These are phyloP conservation scores for Clarireedia homoeocarpa DNA, from an alignment of 2,329 filamentous ascomycete genomes.

Conservation along the genomic window DNA sequence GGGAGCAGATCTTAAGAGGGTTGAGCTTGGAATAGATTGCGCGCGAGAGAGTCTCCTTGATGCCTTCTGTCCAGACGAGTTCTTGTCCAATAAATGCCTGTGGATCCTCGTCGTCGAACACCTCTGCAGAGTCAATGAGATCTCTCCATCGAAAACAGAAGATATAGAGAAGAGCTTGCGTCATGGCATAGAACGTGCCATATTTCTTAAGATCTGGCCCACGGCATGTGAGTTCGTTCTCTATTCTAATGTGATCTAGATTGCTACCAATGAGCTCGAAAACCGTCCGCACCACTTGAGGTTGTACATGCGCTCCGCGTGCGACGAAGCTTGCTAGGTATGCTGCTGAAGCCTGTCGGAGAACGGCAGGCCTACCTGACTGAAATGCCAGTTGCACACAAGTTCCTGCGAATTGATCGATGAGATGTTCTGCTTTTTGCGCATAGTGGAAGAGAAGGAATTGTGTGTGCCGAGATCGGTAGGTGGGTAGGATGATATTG, in stretches of 20 bases:
- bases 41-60: conserved; percentile 65
- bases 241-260: conserved; percentile 64
- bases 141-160: conserved; percentile 97
- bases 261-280: conserved; percentile 73
- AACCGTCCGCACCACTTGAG: conserved; percentile 70
- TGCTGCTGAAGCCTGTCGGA: conserved; percentile 78
- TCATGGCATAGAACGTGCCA: conserved; percentile 60
- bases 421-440: conserved; percentile 69
- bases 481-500: conserved; percentile 80
- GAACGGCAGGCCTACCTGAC: conserved; percentile 52
- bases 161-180: conserved; percentile 65
- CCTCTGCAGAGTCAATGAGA: conserved; percentile 54
- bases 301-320: conserved; percentile 73
- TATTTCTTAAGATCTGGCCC: conserved; percentile 72
- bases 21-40: conserved; percentile 88
- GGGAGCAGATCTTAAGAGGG: conserved; percentile 89
- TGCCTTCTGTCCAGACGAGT: conserved; percentile 66
- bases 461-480: conserved; percentile 87
- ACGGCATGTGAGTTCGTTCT: conserved; percentile 66
- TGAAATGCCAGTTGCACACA: conserved; percentile 67
- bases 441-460: conserved; percentile 95
- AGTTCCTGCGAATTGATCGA: conserved; percentile 74
- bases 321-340: conserved; percentile 95
- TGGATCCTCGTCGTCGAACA: conserved; percentile 53
- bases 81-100: conserved; percentile 59